Percentiles rank a stretch among this genome's conserved stretches.
These are phyloP conservation scores for Pestalotiopsis sp. DNA, from an alignment of 2,329 filamentous ascomycete species.

Conservation along the genomic window DNA sequence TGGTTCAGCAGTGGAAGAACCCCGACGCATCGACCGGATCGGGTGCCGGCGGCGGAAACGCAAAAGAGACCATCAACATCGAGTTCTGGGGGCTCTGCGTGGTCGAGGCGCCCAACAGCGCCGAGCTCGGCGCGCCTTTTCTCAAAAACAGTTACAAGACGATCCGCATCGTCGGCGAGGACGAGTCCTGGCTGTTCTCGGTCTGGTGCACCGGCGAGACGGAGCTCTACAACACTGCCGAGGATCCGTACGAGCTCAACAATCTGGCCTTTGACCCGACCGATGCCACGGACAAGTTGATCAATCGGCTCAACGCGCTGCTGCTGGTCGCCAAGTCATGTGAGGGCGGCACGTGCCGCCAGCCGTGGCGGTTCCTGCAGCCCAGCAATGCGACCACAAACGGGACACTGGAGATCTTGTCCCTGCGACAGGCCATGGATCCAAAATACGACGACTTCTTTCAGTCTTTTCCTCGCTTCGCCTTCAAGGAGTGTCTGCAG, in stretches of 20 bases:
- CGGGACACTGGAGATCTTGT: conserved; percentile 39
- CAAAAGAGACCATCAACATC: conserved; percentile 40
- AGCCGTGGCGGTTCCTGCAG: conserved; percentile 56
- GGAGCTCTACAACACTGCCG: conserved; percentile 64
- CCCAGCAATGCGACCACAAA: conserved; percentile 30
- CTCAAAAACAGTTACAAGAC: conserved; percentile 64
- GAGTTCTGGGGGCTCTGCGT: conserved; percentile 52
- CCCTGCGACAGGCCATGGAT: conserved; percentile 52
- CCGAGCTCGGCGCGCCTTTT: neutral
- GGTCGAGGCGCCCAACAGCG: neutral
- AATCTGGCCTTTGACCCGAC: conserved; percentile 19
- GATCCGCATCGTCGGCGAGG: conserved; percentile 52
- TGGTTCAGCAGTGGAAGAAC: conserved; percentile 41
- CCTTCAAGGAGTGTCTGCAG: conserved; percentile 6
- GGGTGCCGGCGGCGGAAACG: neutral
- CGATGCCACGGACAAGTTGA: conserved; percentile 13
- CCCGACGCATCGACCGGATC: conserved; percentile 12
- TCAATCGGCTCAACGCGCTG: conserved; percentile 25
- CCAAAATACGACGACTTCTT: conserved; percentile 57
- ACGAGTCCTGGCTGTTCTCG: conserved; percentile 66
- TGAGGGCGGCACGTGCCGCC: conserved; percentile 23
- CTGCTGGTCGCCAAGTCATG: conserved; percentile 31
- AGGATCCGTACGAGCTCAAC: conserved; percentile 28
- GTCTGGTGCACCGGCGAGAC: conserved; percentile 72
- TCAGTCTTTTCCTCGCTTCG: conserved; percentile 19